Evolutionary conservation across 768 basidiomycete species (phyloP).

Genomic region (Fomitopsis pulvina): DNA sequence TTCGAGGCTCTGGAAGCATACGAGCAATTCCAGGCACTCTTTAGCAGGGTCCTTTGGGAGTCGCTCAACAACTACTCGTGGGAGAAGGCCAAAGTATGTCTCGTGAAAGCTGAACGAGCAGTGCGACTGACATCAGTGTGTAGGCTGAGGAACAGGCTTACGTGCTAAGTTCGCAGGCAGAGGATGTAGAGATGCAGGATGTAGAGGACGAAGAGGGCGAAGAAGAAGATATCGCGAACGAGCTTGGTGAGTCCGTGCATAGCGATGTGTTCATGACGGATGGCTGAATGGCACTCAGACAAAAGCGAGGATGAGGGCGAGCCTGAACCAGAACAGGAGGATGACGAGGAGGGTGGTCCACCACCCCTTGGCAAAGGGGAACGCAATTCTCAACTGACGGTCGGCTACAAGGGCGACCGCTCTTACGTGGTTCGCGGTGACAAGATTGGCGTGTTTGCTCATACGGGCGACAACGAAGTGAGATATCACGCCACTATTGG

Average conservation of each 20-base stretch:
- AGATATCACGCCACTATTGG: slow-evolving; percentile 86
- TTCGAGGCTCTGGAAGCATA: slow-evolving; percentile 56
- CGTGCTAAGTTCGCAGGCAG: slow-evolving; percentile 62
- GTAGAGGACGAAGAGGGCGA: slow-evolving; percentile 67
- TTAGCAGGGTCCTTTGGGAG: slow-evolving; percentile 78
- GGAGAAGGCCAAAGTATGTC: slow-evolving; percentile 69
- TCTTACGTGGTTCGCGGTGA: slow-evolving; percentile 91
- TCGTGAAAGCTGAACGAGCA: background rate
- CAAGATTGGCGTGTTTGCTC: slow-evolving; percentile 87
- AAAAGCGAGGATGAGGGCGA: slow-evolving; percentile 27
- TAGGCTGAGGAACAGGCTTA: slow-evolving; percentile 86
- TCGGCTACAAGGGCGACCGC: slow-evolving; percentile 93
- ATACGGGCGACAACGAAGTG: slow-evolving; percentile 60
- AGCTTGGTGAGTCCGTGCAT: slow-evolving; percentile 45
- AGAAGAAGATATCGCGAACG: slow-evolving; percentile 69
- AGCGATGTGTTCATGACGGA: background rate
- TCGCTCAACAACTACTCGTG: slow-evolving; percentile 64
- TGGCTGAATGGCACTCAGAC: slow-evolving; percentile 5
- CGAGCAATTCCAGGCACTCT: slow-evolving; percentile 49
- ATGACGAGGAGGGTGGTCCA: slow-evolving; percentile 38
- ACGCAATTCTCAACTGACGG: slow-evolving; percentile 82
- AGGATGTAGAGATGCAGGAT: slow-evolving; percentile 88
- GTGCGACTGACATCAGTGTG: background rate
- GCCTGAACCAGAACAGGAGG: slow-evolving; percentile 28
- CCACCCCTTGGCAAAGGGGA: slow-evolving; percentile 44